A percentile compares a stretch with the other conserved stretches of the same genome.
phyloP scores from a whole-genome alignment of 2,329 filamentous ascomycete species.

The Nothopassalora personata region DNA sequence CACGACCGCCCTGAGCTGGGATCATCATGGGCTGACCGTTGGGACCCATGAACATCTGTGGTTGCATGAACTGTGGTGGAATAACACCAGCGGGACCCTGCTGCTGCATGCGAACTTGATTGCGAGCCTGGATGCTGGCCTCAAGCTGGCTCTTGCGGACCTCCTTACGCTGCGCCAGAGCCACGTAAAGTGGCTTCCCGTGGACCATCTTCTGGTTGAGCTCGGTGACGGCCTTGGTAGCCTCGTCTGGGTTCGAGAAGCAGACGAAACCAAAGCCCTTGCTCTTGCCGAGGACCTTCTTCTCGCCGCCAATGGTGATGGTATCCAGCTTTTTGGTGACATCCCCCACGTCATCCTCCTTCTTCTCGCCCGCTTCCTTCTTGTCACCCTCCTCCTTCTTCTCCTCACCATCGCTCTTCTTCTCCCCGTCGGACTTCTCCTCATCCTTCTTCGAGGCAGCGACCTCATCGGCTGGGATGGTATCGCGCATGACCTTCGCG shows the following conservation, averaged over 20 bases:
- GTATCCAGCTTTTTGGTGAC: constrained; percentile 49
- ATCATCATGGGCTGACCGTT: constrained; percentile 63
- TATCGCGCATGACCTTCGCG: constrained; percentile 98
- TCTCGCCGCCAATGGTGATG: constrained; percentile 53
- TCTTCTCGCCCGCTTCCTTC: constrained; percentile 48
- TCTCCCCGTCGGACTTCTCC: constrained; percentile 38
- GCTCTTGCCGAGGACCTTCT: constrained; percentile 83
- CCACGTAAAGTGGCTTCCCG: constrained; percentile 94
- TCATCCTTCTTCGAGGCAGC: constrained; percentile 37
- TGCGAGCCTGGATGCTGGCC: constrained; percentile 97
- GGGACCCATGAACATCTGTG: constrained; percentile 86
- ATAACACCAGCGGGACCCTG: constrained; percentile 77
- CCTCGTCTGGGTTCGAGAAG: constrained; percentile 99
- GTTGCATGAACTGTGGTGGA: constrained; percentile 69
- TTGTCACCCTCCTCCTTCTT: constrained; percentile 50
- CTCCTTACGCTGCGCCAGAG: constrained; percentile 97
- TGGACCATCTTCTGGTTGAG: constrained; percentile 99
- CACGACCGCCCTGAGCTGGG: constrained; percentile 45
- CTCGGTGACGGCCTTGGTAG: constrained; percentile 96
- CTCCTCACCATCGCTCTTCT: constrained; percentile 39
- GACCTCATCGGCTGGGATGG: constrained; percentile 47
- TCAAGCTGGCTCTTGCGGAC: constrained; percentile 98
- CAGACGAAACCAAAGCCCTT: constrained; percentile 99
- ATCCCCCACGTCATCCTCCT: constrained; percentile 51
- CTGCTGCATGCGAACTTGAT: constrained; percentile 98